A percentile compares a stretch with the other conserved stretches of the same genome.
These are phyloP conservation scores for Didymella pomorum DNA, from an alignment of 2,329 filamentous ascomycete genomes.

Conservation along the genomic window DNA sequence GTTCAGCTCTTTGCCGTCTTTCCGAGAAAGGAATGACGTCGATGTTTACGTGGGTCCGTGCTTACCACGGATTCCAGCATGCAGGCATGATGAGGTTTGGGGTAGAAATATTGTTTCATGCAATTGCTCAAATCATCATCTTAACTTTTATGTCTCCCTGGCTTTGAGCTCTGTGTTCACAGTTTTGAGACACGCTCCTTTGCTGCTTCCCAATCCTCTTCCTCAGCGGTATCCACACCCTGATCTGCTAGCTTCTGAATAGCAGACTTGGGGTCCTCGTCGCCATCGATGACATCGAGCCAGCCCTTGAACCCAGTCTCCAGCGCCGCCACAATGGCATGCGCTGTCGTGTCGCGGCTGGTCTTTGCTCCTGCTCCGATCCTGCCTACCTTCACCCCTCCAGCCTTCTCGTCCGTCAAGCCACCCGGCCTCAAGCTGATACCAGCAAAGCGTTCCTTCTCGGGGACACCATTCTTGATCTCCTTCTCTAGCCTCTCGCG, in stretches of 20 bases:
- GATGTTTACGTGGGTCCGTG: conserved; percentile 22
- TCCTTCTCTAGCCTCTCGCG: conserved; percentile 43
- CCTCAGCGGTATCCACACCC: conserved; percentile 14
- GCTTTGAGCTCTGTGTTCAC: neutral
- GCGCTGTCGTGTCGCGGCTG: conserved; percentile 61
- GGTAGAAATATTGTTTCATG: neutral
- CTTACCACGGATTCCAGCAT: conserved; percentile 21
- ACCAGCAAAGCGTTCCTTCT: conserved; percentile 54
- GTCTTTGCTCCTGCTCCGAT: conserved; percentile 54
- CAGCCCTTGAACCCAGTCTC: conserved; percentile 60
- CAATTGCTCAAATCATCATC: neutral
- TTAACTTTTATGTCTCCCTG: too few relatives aligned
- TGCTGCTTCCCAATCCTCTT: conserved; percentile 20
- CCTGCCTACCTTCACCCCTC: conserved; percentile 59
- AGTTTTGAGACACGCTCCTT: conserved; percentile 18
- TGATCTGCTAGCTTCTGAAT: conserved; percentile 21
- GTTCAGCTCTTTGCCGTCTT: conserved; percentile 17
- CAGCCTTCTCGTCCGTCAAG: conserved; percentile 58
- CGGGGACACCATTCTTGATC: conserved; percentile 34
- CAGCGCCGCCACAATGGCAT: conserved; percentile 59
- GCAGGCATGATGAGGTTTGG: neutral
- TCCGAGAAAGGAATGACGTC: conserved; percentile 18
- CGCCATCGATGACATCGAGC: conserved; percentile 62
- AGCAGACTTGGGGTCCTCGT: conserved; percentile 50
- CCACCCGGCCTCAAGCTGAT: conserved; percentile 62